phyloP scores from a whole-genome alignment of 1,284 basidiomycete species.

The Wallemia hederae region DNA sequence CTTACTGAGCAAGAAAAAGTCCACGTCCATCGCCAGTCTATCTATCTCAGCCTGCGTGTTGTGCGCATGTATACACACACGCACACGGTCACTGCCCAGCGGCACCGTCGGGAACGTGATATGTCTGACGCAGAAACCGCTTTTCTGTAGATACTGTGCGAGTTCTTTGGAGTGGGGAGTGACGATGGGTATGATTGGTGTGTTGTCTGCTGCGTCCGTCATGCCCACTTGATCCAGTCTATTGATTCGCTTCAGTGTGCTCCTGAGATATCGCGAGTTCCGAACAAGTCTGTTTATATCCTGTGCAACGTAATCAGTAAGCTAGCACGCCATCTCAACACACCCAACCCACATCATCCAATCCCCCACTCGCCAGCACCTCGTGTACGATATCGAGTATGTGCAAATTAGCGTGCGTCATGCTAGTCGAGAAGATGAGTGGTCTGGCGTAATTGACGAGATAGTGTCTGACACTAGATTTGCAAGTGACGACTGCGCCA shows the following conservation, averaged over 20 bases:
- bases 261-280: too few relatives aligned
- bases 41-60: constrained; percentile 37
- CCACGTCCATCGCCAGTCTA: constrained; percentile 22
- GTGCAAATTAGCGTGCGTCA: constrained; percentile 41
- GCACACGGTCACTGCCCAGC: constrained; percentile 45
- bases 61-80: constrained; percentile 51
- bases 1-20: constrained; percentile 20
- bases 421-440: constrained; percentile 62
- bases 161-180: constrained; percentile 41
- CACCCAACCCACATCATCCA: too few relatives aligned
- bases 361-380: constrained; percentile 35
- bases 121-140: constrained; percentile 39
- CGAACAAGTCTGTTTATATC: too few relatives aligned
- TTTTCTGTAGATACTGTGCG: constrained; percentile 29
- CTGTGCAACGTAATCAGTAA: constrained; percentile 20
- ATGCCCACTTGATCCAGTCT: too few relatives aligned
- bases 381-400: constrained; percentile 49
- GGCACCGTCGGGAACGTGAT: constrained; percentile 64
- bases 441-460: constrained; percentile 77
- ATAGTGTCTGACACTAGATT: constrained; percentile 42
- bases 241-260: too few relatives aligned
- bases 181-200: constrained; percentile 60
- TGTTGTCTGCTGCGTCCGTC: constrained; percentile 7
- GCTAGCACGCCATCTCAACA: too few relatives aligned
- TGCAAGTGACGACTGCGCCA: constrained; percentile 54